Evolutionary conservation across 768 basidiomycete genomes (phyloP).

Genomic region (Termitomyces sp.): DNA sequence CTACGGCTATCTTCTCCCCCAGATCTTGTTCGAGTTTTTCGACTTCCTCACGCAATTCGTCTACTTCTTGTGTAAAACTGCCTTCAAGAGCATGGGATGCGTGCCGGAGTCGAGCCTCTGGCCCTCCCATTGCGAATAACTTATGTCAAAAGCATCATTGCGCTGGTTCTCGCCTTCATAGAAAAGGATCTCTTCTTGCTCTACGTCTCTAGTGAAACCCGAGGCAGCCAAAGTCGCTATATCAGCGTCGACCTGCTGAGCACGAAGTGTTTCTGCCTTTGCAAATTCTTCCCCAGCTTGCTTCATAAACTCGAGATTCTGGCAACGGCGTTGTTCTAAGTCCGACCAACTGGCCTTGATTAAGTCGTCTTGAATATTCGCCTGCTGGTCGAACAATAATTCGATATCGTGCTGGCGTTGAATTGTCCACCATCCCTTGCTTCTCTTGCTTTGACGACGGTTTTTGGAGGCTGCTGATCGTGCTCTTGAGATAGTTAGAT

Average conservation of each 20-base stretch:
- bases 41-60: neutral
- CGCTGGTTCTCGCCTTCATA: no score
- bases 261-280: neutral
- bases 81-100: neutral
- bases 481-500: neutral
- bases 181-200: neutral
- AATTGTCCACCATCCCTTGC: neutral
- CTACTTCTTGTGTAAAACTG: neutral
- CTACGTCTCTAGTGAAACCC: neutral
- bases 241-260: neutral
- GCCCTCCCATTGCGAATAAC: neutral
- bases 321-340: neutral
- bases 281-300: neutral
- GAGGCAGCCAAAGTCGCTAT: neutral
- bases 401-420: neutral
- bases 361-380: neutral
- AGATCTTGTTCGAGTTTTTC: neutral
- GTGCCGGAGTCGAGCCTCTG: neutral
- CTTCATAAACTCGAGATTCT: neutral
- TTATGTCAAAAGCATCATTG: neutral
- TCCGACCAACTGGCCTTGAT: neutral
- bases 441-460: neutral
- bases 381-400: neutral
- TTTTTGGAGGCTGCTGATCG: no score
- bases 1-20: neutral